These are phyloP conservation scores for Oxyria digyna DNA, from an alignment of 148 eudicot species.

Conservation along the genomic window DNA sequence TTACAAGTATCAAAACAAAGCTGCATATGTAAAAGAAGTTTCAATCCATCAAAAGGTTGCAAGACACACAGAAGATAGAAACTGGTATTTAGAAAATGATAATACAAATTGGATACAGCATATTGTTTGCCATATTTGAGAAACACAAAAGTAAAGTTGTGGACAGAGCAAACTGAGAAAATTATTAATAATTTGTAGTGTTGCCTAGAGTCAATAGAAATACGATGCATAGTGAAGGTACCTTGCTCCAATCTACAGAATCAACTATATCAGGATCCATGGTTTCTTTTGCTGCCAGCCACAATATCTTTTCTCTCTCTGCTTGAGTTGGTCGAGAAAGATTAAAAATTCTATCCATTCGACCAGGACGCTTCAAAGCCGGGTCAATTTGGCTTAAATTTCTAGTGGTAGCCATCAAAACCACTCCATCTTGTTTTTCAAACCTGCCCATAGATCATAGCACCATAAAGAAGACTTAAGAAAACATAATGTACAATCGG, in stretches of 20 bases:
- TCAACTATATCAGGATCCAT: conserved; percentile 81
- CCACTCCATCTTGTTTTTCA: conserved; percentile 97
- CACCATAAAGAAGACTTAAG: neutral
- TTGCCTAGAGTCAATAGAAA: neutral
- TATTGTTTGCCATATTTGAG: neutral
- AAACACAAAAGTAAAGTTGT: neutral
- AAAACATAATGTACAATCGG: neutral
- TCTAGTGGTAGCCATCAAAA: conserved; percentile 93
- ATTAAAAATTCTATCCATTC: conserved; percentile 89
- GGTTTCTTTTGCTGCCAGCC: conserved; percentile 54
- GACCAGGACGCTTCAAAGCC: conserved; percentile 91
- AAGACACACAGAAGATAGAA: neutral
- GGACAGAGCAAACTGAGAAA: neutral
- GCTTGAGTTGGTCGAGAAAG: conserved; percentile 76
- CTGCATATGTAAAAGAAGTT: neutral
- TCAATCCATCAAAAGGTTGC: neutral
- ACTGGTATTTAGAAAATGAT: neutral
- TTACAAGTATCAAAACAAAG: neutral
- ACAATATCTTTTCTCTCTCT: conserved; percentile 78
- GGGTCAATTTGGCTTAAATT: conserved; percentile 69
- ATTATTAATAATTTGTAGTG: neutral
- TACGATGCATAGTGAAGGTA: conserved; percentile 10
- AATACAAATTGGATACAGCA: neutral
- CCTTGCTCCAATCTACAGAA: conserved; percentile 89
- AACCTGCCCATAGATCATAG: conserved; percentile 33